phyloP scores from a whole-genome alignment of 441 rosid genomes.

The Jatropha podagrica region DNA sequence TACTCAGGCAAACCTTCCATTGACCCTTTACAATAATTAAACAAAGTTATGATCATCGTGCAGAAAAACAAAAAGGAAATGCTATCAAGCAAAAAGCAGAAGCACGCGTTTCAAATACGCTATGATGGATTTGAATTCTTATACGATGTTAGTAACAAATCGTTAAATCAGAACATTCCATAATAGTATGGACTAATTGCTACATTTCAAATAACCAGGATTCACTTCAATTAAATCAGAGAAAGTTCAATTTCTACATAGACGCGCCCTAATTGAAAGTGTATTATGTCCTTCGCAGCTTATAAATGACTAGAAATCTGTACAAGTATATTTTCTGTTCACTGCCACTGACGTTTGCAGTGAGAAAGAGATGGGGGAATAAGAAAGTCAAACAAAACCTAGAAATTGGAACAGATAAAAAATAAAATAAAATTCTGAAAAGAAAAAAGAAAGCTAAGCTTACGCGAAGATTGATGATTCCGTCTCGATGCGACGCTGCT shows the following conservation, averaged over 20 bases:
- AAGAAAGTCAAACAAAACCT: conserved; percentile 10
- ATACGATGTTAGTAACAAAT: not conserved
- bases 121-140: too few species aligned
- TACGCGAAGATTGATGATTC: not conserved
- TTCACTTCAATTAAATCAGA: not conserved
- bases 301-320: not conserved
- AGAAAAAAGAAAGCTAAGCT: not conserved
- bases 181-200: too few species aligned
- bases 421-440: too few species aligned
- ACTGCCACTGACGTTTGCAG: not conserved
- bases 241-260: not conserved
- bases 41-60: not conserved
- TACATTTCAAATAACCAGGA: not conserved
- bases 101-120: too few species aligned
- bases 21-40: not conserved
- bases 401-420: not conserved
- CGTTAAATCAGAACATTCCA: not conserved
- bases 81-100: too few species aligned
- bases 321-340: not conserved
- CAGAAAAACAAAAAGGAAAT: too few species aligned
- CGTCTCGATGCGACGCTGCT: not conserved
- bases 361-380: not conserved
- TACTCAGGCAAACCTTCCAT: not conserved
- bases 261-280: not conserved
- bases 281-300: not conserved